Evolutionary conservation across 805 yeast species (phyloP).

Genomic region (Priceomyces fermenticarens): DNA sequence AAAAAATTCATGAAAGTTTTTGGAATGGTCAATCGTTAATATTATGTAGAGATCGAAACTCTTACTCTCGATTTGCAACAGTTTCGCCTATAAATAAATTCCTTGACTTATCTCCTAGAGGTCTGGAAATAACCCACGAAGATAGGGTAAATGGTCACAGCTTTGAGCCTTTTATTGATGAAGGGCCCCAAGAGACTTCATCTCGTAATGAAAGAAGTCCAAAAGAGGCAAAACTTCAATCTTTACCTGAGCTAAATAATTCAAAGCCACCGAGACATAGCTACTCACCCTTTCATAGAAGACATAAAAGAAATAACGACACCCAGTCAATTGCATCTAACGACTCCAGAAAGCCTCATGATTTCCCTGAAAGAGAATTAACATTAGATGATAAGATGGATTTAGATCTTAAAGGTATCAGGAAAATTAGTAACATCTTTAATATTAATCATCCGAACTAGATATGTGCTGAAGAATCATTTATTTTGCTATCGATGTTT

Average conservation of each 20-base stretch:
- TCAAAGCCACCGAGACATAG: not conserved
- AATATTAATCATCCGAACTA: not conserved
- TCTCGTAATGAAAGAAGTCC: not conserved
- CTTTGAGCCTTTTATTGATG: not conserved
- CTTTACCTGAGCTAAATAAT: not conserved
- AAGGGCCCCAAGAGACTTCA: not conserved
- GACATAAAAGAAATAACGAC: constrained; percentile 1
- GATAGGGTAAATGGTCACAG: not conserved
- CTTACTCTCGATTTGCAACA: constrained; percentile 3
- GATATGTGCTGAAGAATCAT: too few species aligned
- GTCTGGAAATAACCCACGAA: not conserved
- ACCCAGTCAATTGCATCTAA: constrained; percentile 1
- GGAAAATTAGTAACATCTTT: constrained; percentile 2
- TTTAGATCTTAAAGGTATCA: not conserved
- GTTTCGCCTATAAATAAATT: constrained; percentile 3
- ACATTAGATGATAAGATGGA: not conserved
- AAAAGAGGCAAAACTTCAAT: not conserved
- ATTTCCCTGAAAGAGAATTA: not conserved
- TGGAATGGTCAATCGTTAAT: constrained; percentile 7
- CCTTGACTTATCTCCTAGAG: constrained; percentile 3
- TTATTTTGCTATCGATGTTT: too few species aligned
- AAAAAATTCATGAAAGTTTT: constrained; percentile 10
- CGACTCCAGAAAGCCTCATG: not conserved
- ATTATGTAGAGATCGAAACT: constrained; percentile 1
- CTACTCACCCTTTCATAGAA: constrained; percentile 5